A percentile compares a stretch with the other conserved stretches of the same genome.
Conservation (phyloP, 1,284 basidiomycete genomes). For the Phellinidium pouzarii region DNA sequence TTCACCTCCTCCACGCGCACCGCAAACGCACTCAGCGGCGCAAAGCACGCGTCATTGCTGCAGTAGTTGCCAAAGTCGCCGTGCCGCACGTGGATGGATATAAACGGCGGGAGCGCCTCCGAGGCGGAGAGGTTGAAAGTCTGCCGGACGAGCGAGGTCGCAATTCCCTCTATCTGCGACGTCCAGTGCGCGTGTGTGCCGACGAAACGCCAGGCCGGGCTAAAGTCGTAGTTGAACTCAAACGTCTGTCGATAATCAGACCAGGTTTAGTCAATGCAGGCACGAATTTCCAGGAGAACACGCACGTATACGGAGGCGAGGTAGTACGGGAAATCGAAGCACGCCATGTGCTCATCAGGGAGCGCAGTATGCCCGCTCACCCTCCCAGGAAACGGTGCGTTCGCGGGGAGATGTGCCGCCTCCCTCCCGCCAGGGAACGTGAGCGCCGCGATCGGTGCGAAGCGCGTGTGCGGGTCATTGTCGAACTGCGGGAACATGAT, state of each 20-base stretch:
- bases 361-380: slow-evolving; percentile 27
- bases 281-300: slow-evolving; percentile 17
- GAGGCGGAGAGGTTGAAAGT: slow-evolving; percentile 33
- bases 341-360: slow-evolving; percentile 47
- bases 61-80: slow-evolving; percentile 55
- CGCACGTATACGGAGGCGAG: slow-evolving; percentile 33
- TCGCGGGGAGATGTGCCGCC: slow-evolving; percentile 24
- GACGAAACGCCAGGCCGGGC: slow-evolving; percentile 45
- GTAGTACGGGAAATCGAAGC: slow-evolving; percentile 51
- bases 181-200: slow-evolving; percentile 42
- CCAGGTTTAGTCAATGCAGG: slow-evolving; percentile 21
- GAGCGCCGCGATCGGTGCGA: slow-evolving; percentile 41
- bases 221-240: slow-evolving; percentile 40
- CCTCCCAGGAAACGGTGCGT: slow-evolving; percentile 27
- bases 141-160: slow-evolving; percentile 36
- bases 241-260: slow-evolving; percentile 26
- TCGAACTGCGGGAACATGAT: slow-evolving; percentile 33
- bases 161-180: slow-evolving; percentile 31
- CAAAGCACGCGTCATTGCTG: slow-evolving; percentile 50
- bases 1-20: slow-evolving; percentile 58
- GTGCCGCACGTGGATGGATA: slow-evolving; percentile 57
- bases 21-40: slow-evolving; percentile 49
- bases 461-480: slow-evolving; percentile 38
- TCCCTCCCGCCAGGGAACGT: slow-evolving; percentile 37
- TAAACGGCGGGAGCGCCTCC: slow-evolving; percentile 41